These are phyloP conservation scores for Hypoxylon rickii DNA, from an alignment of 495 filamentous ascomycete species.

Conservation along the genomic window DNA sequence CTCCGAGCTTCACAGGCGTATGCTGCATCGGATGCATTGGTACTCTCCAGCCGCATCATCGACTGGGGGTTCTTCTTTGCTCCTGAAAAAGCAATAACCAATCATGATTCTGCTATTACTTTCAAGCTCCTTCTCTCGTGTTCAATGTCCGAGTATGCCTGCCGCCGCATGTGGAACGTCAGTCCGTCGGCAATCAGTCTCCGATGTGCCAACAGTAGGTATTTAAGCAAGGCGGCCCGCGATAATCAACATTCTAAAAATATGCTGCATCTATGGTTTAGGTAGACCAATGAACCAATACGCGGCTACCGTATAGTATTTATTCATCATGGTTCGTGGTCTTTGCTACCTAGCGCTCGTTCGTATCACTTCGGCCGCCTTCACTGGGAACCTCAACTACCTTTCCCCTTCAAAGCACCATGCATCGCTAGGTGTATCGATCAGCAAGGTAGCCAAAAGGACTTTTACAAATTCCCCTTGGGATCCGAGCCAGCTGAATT, in stretches of 20 bases:
- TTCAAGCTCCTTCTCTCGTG: slow-evolving; percentile 7
- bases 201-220: slow-evolving; percentile 5
- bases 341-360: slow-evolving; percentile 13
- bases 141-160: slow-evolving; percentile 1
- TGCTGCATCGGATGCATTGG: slow-evolving; percentile 12
- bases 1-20: too few species aligned
- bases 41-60: neutral
- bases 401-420: slow-evolving; percentile 63
- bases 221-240: neutral
- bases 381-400: slow-evolving; percentile 61
- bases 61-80: neutral
- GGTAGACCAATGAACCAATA: too few species aligned
- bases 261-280: too few species aligned
- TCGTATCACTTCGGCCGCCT: slow-evolving; percentile 32
- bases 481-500: slow-evolving; percentile 53
- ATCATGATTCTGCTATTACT: slow-evolving; percentile 26
- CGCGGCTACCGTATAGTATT: neutral
- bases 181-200: neutral
- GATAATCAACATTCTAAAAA: too few species aligned
- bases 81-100: slow-evolving; percentile 15
- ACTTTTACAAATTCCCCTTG: slow-evolving; percentile 43
- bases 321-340: slow-evolving; percentile 22
- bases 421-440: slow-evolving; percentile 58
- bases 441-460: slow-evolving; percentile 48
- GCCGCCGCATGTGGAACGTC: slow-evolving; percentile 7